Evolutionary conservation across 2,329 filamentous ascomycete genomes (phyloP), one percentile per base, ranked within the genome.

Genomic region (Pseudopithomyces chartarum): DNA sequence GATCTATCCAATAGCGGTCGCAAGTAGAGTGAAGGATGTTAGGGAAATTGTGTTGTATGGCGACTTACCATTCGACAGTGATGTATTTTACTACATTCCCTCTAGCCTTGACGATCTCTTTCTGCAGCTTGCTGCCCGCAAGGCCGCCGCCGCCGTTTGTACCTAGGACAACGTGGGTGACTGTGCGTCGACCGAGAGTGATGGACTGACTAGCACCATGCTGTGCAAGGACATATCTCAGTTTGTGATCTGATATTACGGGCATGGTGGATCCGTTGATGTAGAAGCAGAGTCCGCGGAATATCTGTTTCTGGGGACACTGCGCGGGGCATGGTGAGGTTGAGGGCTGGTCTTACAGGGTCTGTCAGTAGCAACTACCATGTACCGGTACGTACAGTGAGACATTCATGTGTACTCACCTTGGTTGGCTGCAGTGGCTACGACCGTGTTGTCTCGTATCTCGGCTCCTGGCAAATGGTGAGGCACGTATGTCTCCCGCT

Each of bases 251-350:
- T 13, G 91, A 96, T 59, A 97, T 84, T 22, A 86, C 76, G 1
- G 93, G 92, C 57, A 87, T 84, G 2, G 92, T 96, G 63, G 90
- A 93, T 58, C 92, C 92, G 75, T 97, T 97, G 75, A 97, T 84
- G 77, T 94, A 95, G 66, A 97, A 84, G 50, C 85, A 87, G 20
- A 92, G 82, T 15, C 87, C 85, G 43, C 84, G 77, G 71, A 97
- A 93, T 52, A 96, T 84, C 45, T 79, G 73, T 44, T 67, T 74
- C 36, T 70, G 44, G 13, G 39, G 46, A 13, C 45, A 52, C 29
- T 53, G 58, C 22, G 62, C 39, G 38, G 39, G 36, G 29, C 52
- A 29, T 38, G 15, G 26, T 50, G 54, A n/a, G 36, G 33, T 39
- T 42, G 29, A 13, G 15, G 13, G n/a, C 19, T 34, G 19, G 8